These are phyloP conservation scores for Spinacia oleracea DNA, from an alignment of 179 eudicot genomes.

Conservation along the genomic window DNA sequence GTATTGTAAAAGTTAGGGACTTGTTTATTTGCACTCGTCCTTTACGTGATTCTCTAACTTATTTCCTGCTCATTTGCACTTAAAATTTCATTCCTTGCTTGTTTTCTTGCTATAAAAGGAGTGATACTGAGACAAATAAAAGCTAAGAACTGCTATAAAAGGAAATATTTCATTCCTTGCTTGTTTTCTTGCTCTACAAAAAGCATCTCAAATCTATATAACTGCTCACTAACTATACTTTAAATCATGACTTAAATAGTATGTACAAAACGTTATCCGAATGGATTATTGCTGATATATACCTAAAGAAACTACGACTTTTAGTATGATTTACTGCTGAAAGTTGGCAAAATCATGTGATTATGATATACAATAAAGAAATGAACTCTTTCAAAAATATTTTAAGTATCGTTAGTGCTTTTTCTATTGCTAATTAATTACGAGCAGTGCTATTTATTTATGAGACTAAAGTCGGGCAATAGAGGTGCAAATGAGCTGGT, in stretches of 20 bases:
- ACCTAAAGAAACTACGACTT: neutral
- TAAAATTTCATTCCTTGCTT: too few relatives aligned
- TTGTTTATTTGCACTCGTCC: neutral
- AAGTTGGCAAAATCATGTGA: neutral
- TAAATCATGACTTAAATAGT: neutral
- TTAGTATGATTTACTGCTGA: neutral
- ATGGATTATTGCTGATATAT: too few relatives aligned
- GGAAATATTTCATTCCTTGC: constrained; percentile 10
- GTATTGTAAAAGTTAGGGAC: neutral
- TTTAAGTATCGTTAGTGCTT: too few relatives aligned
- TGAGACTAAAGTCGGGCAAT: too few relatives aligned
- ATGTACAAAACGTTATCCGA: neutral
- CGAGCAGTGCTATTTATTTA: too few relatives aligned
- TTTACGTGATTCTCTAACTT: neutral
- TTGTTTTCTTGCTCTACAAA: neutral
- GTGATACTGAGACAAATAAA: neutral
- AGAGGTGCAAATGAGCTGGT: too few relatives aligned
- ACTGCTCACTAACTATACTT: neutral
- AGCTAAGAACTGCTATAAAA: neutral
- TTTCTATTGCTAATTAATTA: too few relatives aligned
- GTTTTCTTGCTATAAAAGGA: too few relatives aligned
- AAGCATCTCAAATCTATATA: neutral
- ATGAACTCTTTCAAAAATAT: neutral
- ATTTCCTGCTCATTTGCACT: neutral
- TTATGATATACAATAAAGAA: neutral